Base-by-base conservation (phyloP, 2,329 filamentous ascomycete genomes). In the Xylaria sp. region DNA sequence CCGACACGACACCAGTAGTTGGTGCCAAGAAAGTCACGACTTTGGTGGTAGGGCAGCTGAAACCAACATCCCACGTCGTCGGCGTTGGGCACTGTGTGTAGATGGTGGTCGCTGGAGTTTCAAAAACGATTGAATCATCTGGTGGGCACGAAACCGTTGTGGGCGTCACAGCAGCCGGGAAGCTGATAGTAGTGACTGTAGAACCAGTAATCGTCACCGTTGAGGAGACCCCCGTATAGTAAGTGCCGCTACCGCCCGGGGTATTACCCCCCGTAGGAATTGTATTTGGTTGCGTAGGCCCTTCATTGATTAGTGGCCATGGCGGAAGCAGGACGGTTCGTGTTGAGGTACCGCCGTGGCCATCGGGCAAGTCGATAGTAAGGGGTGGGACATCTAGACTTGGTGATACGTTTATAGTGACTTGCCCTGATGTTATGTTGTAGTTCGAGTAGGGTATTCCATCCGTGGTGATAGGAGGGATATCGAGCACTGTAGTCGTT, bases 281-380 rank as follows among this genome's bases (percentile, higher is more conserved):
- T 17, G 11, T 15, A 17, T 17, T 17, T 4, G 38, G 5, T 3
- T n/a, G n/a, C n/a, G n/a, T n/a, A n/a, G n/a, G n/a, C n/a, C 61
- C 57, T 31, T 23, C 14, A 14, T 53, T n/a, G 21, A 57, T 25
- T 28, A 45, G 14, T 12, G 58, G 62, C 62, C 62, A 64, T 1
- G 58, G 62, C 2, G 62, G 62, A n/a, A 64, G 53, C n/a, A 33
- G 23, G 1, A 64, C 31, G 1, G 25, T 33, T 14, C 62, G 62
- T 6, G 53, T 14, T 4, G 61, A 61, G 6, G 47, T 55, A 14
- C 33, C 33, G 6, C 50, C 52, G 19, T 14, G 15, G 14, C 62
- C 53, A 14, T 61, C 57, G 3, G 62, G 61, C 5, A 60, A 12
- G 17, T 2, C 15, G 15, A 53, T 33, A 14, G 49, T 38, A n/a